Evolutionary conservation across 2,329 filamentous ascomycete genomes (phyloP), one percentile per base, ranked within the genome.

Genomic region (Ophiostoma himal-ulmi): DNA sequence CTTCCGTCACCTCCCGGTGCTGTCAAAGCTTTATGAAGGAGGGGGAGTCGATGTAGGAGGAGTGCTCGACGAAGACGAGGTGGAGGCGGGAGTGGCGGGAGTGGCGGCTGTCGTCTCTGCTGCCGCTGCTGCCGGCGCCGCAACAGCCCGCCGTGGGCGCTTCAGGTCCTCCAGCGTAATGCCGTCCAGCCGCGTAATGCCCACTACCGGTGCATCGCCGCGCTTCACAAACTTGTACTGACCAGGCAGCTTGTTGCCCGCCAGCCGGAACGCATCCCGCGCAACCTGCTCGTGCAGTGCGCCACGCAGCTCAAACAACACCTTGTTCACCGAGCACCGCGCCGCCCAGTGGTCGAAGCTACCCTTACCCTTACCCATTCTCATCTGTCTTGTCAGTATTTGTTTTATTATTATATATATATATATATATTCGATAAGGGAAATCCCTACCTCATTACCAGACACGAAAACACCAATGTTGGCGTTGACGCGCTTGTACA

Each of bases 321-420:
- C 88, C 79, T 95, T 92, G 81, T 91, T 97, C 68, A 98, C 92
- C 10, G 93, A 89, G 75, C 98, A 89, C 80, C 94, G 89, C 30
- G 91, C 88, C 5, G 94, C 93, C 95, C 95, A 99, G 78, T 96
- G 92, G 79, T 99, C 95, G 78, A 99, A 98, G 73, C 90, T 91
- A 75, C 95, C 95, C 80, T 99, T 99, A 81, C 95, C 95, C 82
- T 98, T 99, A 79, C 95, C 95, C 96, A 99, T 99, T 86, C 95
- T 91, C 79, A 93, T 91, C 88, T 90, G n/a, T 22, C 39, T 57
- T 5, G 41, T 68, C 39, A 72, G 69, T 4, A 41, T 30, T 30
- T 30, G 26, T 30, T 30, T 30, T 10, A 41, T 10, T 41, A 41
- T 14, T 41, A 14, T 41, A 41, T 10, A 41, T 26, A n/a, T n/a